phyloP scores from a whole-genome alignment of 2,329 filamentous ascomycete genomes.

The Curvularia verruculosa region DNA sequence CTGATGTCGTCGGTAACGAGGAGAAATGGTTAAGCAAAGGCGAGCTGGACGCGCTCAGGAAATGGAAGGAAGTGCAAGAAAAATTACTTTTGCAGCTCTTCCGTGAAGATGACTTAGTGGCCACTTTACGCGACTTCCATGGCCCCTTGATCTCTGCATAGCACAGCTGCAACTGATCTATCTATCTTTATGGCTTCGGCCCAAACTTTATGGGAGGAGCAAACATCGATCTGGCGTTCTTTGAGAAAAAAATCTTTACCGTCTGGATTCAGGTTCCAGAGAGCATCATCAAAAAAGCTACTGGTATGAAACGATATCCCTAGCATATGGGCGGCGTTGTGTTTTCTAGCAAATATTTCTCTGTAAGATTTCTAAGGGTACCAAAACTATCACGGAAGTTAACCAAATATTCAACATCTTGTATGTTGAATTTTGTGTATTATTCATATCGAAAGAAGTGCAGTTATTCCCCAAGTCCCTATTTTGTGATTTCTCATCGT shows the following conservation, averaged over 20 bases:
- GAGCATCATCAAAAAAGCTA: conserved; percentile 15
- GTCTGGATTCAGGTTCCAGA: neutral
- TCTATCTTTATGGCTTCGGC: neutral
- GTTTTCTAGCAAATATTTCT: neutral
- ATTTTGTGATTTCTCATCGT: neutral
- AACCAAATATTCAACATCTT: neutral
- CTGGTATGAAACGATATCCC: conserved; percentile 14
- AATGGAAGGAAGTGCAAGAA: conserved; percentile 67
- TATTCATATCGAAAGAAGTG: neutral
- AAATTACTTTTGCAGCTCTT: conserved; percentile 79
- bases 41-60: conserved; percentile 72
- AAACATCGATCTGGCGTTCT: conserved; percentile 4
- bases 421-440: neutral
- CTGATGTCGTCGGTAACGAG: conserved; percentile 83
- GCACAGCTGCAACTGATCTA: neutral
- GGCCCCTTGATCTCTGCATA: conserved; percentile 39
- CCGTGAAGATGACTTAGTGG: conserved; percentile 83
- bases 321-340: conserved; percentile 18
- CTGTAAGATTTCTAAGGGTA: conserved; percentile 1
- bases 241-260: neutral
- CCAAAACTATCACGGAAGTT: neutral
- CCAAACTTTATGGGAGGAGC: neutral
- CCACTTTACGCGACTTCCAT: conserved; percentile 72
- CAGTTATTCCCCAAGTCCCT: neutral
- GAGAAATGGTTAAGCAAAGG: conserved; percentile 77